Evolutionary conservation across 441 rosid genomes (phyloP).

Genomic region (Erodium texanum): DNA sequence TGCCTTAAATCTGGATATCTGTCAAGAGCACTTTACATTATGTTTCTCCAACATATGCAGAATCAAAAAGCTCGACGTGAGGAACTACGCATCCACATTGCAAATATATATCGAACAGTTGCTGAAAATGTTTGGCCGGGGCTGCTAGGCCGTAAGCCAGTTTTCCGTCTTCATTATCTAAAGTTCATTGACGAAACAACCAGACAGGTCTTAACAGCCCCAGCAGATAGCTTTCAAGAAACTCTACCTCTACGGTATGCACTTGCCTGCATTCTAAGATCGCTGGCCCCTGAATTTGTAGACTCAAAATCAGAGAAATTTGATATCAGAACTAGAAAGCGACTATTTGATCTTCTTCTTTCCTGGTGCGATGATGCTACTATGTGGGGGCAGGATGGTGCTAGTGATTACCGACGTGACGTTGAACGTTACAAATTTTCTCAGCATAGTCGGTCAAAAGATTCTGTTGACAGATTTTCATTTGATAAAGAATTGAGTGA

Average conservation of each 20-base stretch:
- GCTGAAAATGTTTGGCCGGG: conserved; percentile 99
- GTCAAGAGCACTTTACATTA: conserved; percentile 13
- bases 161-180: conserved; percentile 84
- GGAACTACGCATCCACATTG: conserved; percentile 80
- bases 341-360: conserved; percentile 81
- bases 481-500: conserved; percentile 92
- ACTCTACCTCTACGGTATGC: conserved; percentile 90
- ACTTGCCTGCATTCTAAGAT: conserved; percentile 83
- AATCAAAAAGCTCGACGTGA: conserved; percentile 93
- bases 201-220: conserved; percentile 49
- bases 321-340: conserved; percentile 83
- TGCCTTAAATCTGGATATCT: conserved; percentile 6
- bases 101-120: conserved; percentile 76
- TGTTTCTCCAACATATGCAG: conserved; percentile 40
- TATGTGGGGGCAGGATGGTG: conserved; percentile 93
- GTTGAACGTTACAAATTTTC: conserved; percentile 97
- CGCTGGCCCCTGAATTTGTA: conserved; percentile 95
- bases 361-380: conserved; percentile 87
- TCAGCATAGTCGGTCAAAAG: conserved; percentile 92
- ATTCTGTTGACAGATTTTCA: conserved; percentile 87
- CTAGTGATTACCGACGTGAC: conserved; percentile 92
- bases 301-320: conserved; percentile 87
- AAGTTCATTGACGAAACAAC: conserved; percentile 87
- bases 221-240: conserved; percentile 84
- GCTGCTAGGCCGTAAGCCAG: conserved; percentile 73